A percentile compares a stretch with the other conserved stretches of the same genome.
Evolutionary conservation across 1,139 yeast species (phyloP).

Genomic region (Ogataea hybrid): DNA sequence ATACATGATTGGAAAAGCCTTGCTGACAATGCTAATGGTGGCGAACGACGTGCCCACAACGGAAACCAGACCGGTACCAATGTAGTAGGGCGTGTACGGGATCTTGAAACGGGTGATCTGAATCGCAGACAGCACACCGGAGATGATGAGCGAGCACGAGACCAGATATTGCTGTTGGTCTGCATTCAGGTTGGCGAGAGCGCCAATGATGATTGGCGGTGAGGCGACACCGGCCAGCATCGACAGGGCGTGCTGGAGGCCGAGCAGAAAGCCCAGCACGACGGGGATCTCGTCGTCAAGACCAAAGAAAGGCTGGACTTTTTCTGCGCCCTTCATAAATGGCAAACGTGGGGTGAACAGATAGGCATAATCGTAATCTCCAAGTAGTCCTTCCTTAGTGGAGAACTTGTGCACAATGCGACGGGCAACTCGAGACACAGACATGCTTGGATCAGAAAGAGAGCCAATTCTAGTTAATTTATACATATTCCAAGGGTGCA

Average conservation of each 20-base stretch:
- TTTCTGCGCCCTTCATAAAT: conserved; percentile 48
- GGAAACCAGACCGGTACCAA: conserved; percentile 85
- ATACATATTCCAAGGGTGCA: no score
- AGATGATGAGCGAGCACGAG: conserved; percentile 69
- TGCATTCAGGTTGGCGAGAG: conserved; percentile 53
- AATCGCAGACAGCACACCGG: conserved; percentile 69
- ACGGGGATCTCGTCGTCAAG: conserved; percentile 77
- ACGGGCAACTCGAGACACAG: conserved; percentile 3
- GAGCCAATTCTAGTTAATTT: no score
- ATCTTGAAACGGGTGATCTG: conserved; percentile 83
- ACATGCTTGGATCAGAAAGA: neutral
- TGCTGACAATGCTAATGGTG: conserved; percentile 74
- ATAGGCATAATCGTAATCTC: conserved; percentile 78
- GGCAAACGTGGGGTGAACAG: conserved; percentile 79
- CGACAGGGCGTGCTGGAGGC: conserved; percentile 83
- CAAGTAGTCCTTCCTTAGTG: conserved; percentile 74
- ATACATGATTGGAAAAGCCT: conserved; percentile 81
- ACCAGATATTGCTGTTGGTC: conserved; percentile 66
- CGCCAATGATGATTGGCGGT: conserved; percentile 75
- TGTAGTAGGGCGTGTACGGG: conserved; percentile 64
- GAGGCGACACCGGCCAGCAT: conserved; percentile 90
- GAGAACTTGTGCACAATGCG: conserved; percentile 33
- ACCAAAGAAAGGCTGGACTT: conserved; percentile 78
- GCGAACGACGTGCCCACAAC: conserved; percentile 94
- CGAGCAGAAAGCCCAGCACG: conserved; percentile 68